Percentiles rank a stretch among this genome's conserved stretches.
Evolutionary conservation across 1,284 basidiomycete genomes (phyloP).

Genomic region (Pisolithus thermaeus): DNA sequence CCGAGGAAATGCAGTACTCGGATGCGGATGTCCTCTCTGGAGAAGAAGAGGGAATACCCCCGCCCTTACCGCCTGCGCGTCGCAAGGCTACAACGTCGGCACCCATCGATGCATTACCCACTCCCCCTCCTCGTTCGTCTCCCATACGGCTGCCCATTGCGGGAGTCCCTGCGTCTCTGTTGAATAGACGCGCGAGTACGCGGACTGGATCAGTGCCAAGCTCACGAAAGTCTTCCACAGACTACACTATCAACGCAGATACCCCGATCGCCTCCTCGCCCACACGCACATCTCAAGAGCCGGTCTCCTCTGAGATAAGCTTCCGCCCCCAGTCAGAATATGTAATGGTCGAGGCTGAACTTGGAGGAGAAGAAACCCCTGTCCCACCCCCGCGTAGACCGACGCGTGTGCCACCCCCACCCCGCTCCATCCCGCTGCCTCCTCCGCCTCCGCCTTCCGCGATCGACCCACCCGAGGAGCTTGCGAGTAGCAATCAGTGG

Average conservation of each 20-base stretch:
- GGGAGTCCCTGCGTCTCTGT: conserved; percentile 22
- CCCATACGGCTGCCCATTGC: conserved; percentile 40
- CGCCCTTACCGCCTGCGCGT: conserved; percentile 20
- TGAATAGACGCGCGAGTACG: conserved; percentile 31
- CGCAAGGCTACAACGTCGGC: conserved; percentile 21
- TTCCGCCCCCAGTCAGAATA: conserved; percentile 41
- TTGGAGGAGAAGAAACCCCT: conserved; percentile 28
- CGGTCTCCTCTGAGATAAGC: neutral
- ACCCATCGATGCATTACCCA: conserved; percentile 24
- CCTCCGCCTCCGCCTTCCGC: conserved; percentile 30
- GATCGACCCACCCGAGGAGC: conserved; percentile 21
- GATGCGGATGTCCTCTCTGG: conserved; percentile 12
- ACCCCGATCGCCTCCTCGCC: conserved; percentile 11
- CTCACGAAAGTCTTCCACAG: conserved; percentile 32
- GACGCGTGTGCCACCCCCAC: conserved; percentile 34
- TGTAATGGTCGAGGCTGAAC: conserved; percentile 52
- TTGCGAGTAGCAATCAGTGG: conserved; percentile 36
- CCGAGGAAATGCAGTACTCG: conserved; percentile 51
- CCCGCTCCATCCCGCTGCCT: conserved; percentile 21
- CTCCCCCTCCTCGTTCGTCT: conserved; percentile 27
- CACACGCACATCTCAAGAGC: neutral
- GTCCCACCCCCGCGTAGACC: conserved; percentile 41
- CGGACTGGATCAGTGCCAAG: conserved; percentile 16
- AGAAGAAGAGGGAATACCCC: conserved; percentile 6
- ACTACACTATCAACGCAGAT: conserved; percentile 18